Base-by-base conservation (phyloP, 257 asterid species). In the Solanum piurae region DNA sequence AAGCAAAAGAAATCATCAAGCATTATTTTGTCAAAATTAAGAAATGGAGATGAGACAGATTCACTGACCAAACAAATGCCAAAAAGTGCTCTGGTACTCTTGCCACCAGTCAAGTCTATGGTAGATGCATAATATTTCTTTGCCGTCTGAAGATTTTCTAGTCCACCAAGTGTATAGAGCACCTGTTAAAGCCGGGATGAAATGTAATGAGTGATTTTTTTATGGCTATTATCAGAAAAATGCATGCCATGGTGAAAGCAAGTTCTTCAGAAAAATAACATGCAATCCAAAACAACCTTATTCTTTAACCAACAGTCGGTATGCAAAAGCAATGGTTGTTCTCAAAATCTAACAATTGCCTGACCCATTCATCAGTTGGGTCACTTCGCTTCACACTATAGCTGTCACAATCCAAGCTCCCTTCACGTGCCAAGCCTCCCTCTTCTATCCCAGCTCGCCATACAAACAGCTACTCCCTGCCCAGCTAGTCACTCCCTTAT, bases 91-190 rank as follows among this genome's bases (percentile, higher is more conserved):
- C 98, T 92, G 83, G 87, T 92, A 93, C 93, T 94, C 95, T 95
- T 95, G 92, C 99, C 99, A 88, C 99, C 98, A 3, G 99, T 97
- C 75, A 95, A 90, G 88, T 95, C 99, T 88, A 97, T 90, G 71
- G 99, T 91, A 86, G 99, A 93, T 83, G 99, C 98, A 91, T 95
- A 95, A 87, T 97, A 97, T 92, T 97, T 97, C 95, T 94, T 95
- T 11, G 99, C 98, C 44, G 94, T 93, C 86, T 95, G 98, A 89
- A 95, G 92, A 91, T 97, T 97, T 91, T 97, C 99, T 64, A 94
- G 94, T 89, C 99, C 99, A 88, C 99, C 98, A 66, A 95, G 92
- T 77, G 99, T 97, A 91, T 95, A 97, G 52, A 95, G 98, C 90
- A 97, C 98, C 98, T 97, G 72, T 77, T 89, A 33, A 10, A 52